Evolutionary conservation across 805 yeast species (phyloP).

Genomic region (Debaryomyces maramus): DNA sequence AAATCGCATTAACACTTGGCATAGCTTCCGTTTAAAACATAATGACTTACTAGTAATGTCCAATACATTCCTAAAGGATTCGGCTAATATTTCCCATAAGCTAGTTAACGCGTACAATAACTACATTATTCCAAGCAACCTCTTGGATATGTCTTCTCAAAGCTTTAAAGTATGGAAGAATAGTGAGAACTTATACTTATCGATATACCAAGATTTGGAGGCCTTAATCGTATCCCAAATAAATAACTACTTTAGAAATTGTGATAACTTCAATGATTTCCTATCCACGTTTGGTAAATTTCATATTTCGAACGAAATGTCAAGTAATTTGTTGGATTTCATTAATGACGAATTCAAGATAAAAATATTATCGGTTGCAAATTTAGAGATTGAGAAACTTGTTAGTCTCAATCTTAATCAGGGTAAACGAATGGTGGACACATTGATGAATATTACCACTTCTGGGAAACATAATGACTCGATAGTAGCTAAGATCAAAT

Average conservation of each 20-base stretch:
- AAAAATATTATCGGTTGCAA: slow-evolving; percentile 28
- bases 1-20: slow-evolving; percentile 45
- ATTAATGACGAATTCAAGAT: slow-evolving; percentile 39
- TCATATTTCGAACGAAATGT: slow-evolving; percentile 11
- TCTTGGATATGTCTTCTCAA: slow-evolving; percentile 33
- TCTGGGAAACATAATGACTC: slow-evolving; percentile 1
- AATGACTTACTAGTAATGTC: slow-evolving; percentile 38
- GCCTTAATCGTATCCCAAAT: slow-evolving; percentile 20
- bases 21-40: slow-evolving; percentile 53
- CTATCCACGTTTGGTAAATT: slow-evolving; percentile 24
- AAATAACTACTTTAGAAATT: slow-evolving; percentile 24
- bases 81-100: slow-evolving; percentile 12
- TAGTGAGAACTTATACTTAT: slow-evolving; percentile 27
- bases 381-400: slow-evolving; percentile 23
- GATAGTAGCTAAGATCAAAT: slow-evolving; percentile 10
- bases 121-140: slow-evolving; percentile 25
- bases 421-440: slow-evolving; percentile 1
- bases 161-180: slow-evolving; percentile 30
- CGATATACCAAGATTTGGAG: slow-evolving; percentile 21
- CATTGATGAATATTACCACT: not conserved
- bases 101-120: slow-evolving; percentile 30
- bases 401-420: slow-evolving; percentile 14
- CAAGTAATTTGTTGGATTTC: slow-evolving; percentile 20
- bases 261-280: slow-evolving; percentile 29
- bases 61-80: slow-evolving; percentile 25